Base-by-base conservation (phyloP, 2,329 filamentous ascomycete species). In the Ophiosphaerella narmari region DNA sequence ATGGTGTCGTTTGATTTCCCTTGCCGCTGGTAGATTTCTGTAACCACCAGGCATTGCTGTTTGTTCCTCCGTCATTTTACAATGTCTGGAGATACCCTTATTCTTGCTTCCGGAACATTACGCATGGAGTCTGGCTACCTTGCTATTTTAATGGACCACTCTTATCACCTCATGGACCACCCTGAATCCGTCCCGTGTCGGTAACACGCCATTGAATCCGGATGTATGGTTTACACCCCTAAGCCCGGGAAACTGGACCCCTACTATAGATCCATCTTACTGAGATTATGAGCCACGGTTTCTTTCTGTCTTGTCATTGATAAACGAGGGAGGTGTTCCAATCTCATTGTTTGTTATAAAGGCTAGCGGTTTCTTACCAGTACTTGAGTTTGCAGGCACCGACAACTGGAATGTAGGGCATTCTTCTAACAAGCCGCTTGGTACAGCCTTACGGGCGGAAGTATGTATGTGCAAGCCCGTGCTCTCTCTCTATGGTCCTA, bases 21-120 rank as follows among this genome's bases (percentile, higher is more conserved):
- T 52, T 60, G 50, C 52, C 50, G 42, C 36, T 45, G 31, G 18
- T 67, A 63, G 63, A 60, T 60, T 63, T 52, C 52, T 54, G 51
- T 55, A 55, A 46, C 56, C 58, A 55, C 57, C 57, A 59, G 62
- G 57, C 60, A 54, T 58, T 63, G 55, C 55, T 54, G 43, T 57
- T 60, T 60, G 44, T 71, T 66, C 50, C 58, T 60, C 59, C 62
- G 61, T 67, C 60, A 60, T 65, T 65, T 52, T 58, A 52, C 57
- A 49, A 57, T 60, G 52, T 61, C 67, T 57, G 66, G 66, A 70
- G 66, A 72, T 71, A 72, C 67, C 69, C 68, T 57, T 65, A 52
- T 57, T 60, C 50, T 50, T 49, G 48, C 58, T 67, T 65, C 57
- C 62, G 62, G 68, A 66, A 57, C 59, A 57, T 57, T 4, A 58